Base-by-base conservation (phyloP, 106 monocot species). In the Allium cepa region DNA sequence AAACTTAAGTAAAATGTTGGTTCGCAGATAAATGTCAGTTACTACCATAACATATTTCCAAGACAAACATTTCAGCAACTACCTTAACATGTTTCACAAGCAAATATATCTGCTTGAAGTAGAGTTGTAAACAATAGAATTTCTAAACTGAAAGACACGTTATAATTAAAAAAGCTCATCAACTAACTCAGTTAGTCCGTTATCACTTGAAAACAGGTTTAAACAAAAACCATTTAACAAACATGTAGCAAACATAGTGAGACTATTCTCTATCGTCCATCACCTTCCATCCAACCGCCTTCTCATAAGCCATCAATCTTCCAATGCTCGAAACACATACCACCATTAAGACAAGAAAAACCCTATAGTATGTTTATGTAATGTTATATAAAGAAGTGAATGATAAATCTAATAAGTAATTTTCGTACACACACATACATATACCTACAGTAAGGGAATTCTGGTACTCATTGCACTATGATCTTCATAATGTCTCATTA, bases 241-340 rank as follows among this genome's bases (percentile, higher is more conserved):
- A 88, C 81, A 81, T 79, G 81, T 81, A 84, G 69, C 81, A 81
- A 11, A 84, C 53, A 67, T 84, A 88, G 73, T 88, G 88, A 26
- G 76, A 70, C 52, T 79, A 70, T 2, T 74, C 73, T 26, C 70
- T 77, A 9, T 84, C 84, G 68, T 79, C 79, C 68, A 72, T 18
- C 67, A 88, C 88, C 71, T 88, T 88, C 84, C 88, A 88, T 28
- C 77, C 84, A 2, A 84, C 65, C 8, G 74, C 84, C 56, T 71
- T 79, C 57, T 79, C 84, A 58, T 82, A 84, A 50, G 84, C 79
- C 11, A 79, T 76, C 10, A 76, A 72, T 60, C 81, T 70, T 7
- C 88, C 84, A 76, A 75, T 78, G 74, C 84, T 82, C 1, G 45
- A 84, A 46, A 82, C 17, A 57, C 88, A 79, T 53, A 9, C 88